Evolutionary conservation across 352 stramenopile genomes (phyloP).

Genomic region (Globisporangium paddicum): DNA sequence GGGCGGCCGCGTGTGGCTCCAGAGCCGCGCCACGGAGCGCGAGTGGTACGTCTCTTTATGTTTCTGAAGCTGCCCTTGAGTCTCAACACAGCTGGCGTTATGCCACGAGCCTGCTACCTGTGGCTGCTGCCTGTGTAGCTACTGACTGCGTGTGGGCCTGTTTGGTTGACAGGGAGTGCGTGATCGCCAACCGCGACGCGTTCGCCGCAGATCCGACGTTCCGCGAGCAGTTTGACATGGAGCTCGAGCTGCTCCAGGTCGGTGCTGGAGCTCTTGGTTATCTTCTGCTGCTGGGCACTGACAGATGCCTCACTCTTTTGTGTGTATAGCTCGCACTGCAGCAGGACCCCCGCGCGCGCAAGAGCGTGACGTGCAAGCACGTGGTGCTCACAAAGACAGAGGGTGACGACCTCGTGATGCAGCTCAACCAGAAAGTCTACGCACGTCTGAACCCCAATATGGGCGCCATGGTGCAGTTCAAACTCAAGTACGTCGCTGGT

Average conservation of each 20-base stretch:
- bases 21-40: neutral
- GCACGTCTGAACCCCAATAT: neutral
- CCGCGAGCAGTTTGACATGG: neutral
- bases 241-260: neutral
- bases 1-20: neutral
- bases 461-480: neutral
- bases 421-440: constrained; percentile 1
- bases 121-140: too few relatives aligned
- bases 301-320: neutral
- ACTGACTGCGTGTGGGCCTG: neutral
- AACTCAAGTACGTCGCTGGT: neutral
- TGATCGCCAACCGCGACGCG: neutral
- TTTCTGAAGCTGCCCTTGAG: too few relatives aligned
- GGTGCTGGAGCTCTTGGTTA: neutral
- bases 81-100: too few relatives aligned
- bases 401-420: neutral
- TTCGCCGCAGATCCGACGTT: neutral
- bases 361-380: neutral
- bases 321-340: neutral
- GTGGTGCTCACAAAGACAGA: neutral
- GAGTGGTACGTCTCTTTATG: neutral
- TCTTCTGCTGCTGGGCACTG: neutral
- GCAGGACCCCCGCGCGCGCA: neutral
- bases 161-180: neutral
- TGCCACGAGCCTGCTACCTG: too few relatives aligned